Evolutionary conservation across 371 early-diverging fungal species (phyloP), one percentile per base, ranked within the genome.

Genomic region (Nosema muscidifuracis): DNA sequence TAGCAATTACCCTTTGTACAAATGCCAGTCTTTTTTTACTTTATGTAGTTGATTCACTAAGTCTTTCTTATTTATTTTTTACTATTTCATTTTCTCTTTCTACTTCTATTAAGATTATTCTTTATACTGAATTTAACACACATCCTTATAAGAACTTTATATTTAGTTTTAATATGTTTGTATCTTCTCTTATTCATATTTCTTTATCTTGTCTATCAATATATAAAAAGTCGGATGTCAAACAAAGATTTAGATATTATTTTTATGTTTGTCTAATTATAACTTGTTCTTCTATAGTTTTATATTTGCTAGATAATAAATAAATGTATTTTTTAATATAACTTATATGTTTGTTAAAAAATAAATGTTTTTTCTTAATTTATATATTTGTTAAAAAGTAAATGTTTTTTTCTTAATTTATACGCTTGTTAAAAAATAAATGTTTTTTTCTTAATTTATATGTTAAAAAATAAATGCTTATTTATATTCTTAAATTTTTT

Each of bases 141-240:
- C 44, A 56, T 44, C 34, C 51, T 4, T 42, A 61, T 24, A 43
- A 67, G 20, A 47, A 53, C 16, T 44, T 71, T 64, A 38, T 75
- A 31, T 53, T 64, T 12, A 51, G 76, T 30, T 47, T 65, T 40
- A 76, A 70, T 22, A 40, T 76, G 38, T 56, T 72, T 55, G 22
- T 71, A n/a, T 70, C 76, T 18, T 53, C 63, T 6, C n/a, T 70
- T 16, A 71, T 76, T 44, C 76, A 76, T 50, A 71, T 71, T 50
- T 65, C 51, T 0, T 71, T 76, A 38, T 61, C 67, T 3, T 71
- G 44, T 42, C 13, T 57, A 18, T 57, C 63, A 26, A 65, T 33
- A 22, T 60, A 28, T 13, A 44, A 33, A 12, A 55, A 64, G 13
- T 18, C 56, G 2, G 66, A 28, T 40, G 65, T 65, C n/a, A 31